These are phyloP conservation scores for Globisporangium viniferum DNA, from an alignment of 352 stramenopile species.

Conservation along the genomic window DNA sequence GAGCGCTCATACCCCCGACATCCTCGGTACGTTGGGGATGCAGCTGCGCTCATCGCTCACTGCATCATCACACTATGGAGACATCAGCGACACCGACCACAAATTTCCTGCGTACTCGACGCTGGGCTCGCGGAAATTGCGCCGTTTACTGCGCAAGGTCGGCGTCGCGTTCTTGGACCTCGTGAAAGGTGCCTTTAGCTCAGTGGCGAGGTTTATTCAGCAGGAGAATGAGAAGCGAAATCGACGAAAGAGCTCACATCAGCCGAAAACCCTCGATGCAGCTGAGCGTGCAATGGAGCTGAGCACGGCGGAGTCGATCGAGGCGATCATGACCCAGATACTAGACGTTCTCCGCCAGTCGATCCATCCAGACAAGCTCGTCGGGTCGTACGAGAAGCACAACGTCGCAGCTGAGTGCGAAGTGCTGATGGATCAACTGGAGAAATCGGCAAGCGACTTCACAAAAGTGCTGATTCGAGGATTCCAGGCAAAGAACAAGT, in stretches of 20 bases:
- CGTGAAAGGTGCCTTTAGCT: not conserved
- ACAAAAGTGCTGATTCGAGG: not conserved
- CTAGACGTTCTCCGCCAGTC: slow-evolving; percentile 14
- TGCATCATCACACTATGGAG: not conserved
- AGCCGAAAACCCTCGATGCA: not conserved
- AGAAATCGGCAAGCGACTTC: slow-evolving; percentile 1
- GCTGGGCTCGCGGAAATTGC: not conserved
- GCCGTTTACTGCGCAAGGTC: not conserved
- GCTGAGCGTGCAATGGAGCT: not conserved
- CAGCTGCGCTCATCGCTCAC: not conserved
- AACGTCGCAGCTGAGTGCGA: slow-evolving; percentile 16
- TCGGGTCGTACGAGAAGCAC: slow-evolving; percentile 25
- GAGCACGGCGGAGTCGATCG: not conserved
- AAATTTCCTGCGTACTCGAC: slow-evolving; percentile 8
- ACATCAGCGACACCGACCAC: not conserved
- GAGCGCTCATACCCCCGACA: not conserved
- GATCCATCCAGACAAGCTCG: slow-evolving; percentile 20
- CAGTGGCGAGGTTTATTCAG: not conserved
- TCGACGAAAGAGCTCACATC: not conserved
- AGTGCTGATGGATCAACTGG: slow-evolving; percentile 15
- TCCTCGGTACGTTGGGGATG: not conserved
- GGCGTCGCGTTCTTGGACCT: not conserved
- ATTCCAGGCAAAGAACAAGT: slow-evolving; percentile 1
- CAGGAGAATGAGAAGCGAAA: not conserved
- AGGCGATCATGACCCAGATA: slow-evolving; percentile 1